Evolutionary conservation across 2,329 filamentous ascomycete species (phyloP), one percentile per base, ranked within the genome.

Genomic region (Aotearoamyces nothofagi): DNA sequence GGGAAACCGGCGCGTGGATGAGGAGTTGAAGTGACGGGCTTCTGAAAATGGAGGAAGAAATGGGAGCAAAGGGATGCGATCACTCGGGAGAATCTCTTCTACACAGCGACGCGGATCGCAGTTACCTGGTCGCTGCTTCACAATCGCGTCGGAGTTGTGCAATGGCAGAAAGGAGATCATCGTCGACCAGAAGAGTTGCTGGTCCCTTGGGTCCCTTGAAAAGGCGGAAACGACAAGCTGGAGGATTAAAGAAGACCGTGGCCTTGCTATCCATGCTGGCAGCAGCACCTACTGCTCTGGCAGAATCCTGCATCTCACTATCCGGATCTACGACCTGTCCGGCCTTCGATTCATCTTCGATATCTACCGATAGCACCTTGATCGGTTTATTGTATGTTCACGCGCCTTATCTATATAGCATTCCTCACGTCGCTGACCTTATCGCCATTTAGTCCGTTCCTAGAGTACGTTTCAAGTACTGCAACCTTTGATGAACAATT

Each of bases 401-500:
- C 27, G 16, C 25, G 26, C 32, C 27, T 33, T 26, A 33, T 24
- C 33, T 27, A 38, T 28, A 27, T 24, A 25, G 12, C 19, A 11
- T 32, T 28, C 33, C 35, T 39, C 24, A 41, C 29, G 33, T 39
- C 24, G 37, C 31, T 17, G 9, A 10, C n/a, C n/a, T n/a, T n/a
- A n/a, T n/a, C 15, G 11, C 20, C 32, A 36, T 26, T 26, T 47
- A 92, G 86, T 56, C 76, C 84, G 26, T 98, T 96, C 52, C 68
- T 98, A 39, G 61, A 72, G 39, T 81, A 68, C 51, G 90, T 96
- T 42, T 78, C 78, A 24, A 75, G 78, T 49, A 66, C 67, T 10
- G 55, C 66, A 30, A 70, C 77, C 6, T 98, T 98, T 50, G 90
- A 98, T 52, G 51, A 62, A 23, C 67, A 78, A 45, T 57, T 98